Conservation (phyloP, 2,329 filamentous ascomycete species). For the Penicillium sp. region DNA sequence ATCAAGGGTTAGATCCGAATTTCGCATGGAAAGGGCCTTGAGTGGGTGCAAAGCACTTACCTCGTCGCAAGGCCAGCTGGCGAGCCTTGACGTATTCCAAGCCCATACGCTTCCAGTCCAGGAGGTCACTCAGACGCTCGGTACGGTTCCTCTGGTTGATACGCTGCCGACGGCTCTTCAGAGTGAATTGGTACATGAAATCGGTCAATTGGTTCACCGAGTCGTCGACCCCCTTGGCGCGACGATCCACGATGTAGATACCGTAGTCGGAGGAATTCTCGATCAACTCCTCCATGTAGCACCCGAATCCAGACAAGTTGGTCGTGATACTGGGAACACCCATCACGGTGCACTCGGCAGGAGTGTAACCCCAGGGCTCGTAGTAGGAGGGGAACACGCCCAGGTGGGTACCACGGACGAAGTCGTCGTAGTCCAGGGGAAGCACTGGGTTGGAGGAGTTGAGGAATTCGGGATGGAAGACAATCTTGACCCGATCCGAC, state of each 20-base stretch:
- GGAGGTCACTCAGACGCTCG: slow-evolving; percentile 84
- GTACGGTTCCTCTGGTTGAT: slow-evolving; percentile 99
- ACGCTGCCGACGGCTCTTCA: slow-evolving; percentile 88
- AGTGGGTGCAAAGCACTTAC: slow-evolving; percentile 21
- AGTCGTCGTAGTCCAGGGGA: slow-evolving; percentile 95
- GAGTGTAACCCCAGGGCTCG: slow-evolving; percentile 98
- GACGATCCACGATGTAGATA: slow-evolving; percentile 96
- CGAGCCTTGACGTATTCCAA: slow-evolving; percentile 98
- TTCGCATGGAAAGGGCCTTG: too few species aligned
- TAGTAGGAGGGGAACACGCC: slow-evolving; percentile 98
- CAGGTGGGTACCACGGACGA: slow-evolving; percentile 92
- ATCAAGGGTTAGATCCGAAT: too few species aligned
- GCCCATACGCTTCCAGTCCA: slow-evolving; percentile 99
- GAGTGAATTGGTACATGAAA: slow-evolving; percentile 89
- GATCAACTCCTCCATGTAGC: slow-evolving; percentile 99
- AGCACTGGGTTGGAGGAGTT: slow-evolving; percentile 93
- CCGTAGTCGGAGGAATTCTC: slow-evolving; percentile 97
- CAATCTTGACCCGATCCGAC: slow-evolving; percentile 87
- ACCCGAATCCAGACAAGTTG: slow-evolving; percentile 94
- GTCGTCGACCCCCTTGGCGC: slow-evolving; percentile 92
- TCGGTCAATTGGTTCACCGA: slow-evolving; percentile 91
- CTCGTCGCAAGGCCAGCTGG: slow-evolving; percentile 78
- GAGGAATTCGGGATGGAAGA: slow-evolving; percentile 97
- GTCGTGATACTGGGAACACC: slow-evolving; percentile 97
- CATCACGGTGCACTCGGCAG: slow-evolving; percentile 98